Conservation (phyloP, 345 rosid genomes). For the Kernera saxatilis region DNA sequence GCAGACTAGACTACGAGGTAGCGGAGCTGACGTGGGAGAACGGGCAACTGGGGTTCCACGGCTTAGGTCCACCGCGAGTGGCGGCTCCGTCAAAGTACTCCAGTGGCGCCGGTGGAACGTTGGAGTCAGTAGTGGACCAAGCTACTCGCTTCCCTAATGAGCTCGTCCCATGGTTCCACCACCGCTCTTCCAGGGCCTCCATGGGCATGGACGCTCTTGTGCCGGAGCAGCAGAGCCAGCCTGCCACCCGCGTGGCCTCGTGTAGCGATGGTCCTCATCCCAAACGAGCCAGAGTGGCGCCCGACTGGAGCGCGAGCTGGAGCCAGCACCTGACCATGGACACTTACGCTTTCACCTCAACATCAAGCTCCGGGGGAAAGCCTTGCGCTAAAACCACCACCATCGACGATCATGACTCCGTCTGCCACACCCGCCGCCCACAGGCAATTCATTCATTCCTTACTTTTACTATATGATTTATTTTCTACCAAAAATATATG, state of each 20-base stretch:
- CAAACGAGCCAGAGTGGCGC: conserved; percentile 42
- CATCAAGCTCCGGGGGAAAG: conserved; percentile 29
- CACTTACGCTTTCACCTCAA: conserved; percentile 55
- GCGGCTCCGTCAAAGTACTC: conserved; percentile 38
- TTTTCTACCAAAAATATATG: too few species aligned
- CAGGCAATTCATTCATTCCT: conserved; percentile 50
- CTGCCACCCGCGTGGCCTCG: conserved; percentile 50
- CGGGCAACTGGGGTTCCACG: conserved; percentile 80
- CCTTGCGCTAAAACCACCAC: conserved; percentile 39
- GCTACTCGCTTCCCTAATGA: conserved; percentile 53
- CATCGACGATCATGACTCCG: conserved; percentile 75
- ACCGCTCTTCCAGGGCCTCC: conserved; percentile 25
- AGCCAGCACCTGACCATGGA: conserved; percentile 61
- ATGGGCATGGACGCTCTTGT: conserved; percentile 73
- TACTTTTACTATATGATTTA: too few species aligned
- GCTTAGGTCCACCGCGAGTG: conserved; percentile 55
- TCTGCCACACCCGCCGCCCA: conserved; percentile 52
- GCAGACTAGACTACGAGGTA: conserved; percentile 72
- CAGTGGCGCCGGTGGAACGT: conserved; percentile 64
- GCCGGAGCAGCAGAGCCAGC: conserved; percentile 30
- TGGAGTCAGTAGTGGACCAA: conserved; percentile 88
- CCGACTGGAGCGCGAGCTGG: conserved; percentile 63
- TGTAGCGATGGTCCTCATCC: conserved; percentile 42
- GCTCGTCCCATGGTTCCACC: conserved; percentile 51
- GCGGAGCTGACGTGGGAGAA: conserved; percentile 97